Base-by-base conservation (phyloP, 2,329 filamentous ascomycete species). In the Chalara sp. region DNA sequence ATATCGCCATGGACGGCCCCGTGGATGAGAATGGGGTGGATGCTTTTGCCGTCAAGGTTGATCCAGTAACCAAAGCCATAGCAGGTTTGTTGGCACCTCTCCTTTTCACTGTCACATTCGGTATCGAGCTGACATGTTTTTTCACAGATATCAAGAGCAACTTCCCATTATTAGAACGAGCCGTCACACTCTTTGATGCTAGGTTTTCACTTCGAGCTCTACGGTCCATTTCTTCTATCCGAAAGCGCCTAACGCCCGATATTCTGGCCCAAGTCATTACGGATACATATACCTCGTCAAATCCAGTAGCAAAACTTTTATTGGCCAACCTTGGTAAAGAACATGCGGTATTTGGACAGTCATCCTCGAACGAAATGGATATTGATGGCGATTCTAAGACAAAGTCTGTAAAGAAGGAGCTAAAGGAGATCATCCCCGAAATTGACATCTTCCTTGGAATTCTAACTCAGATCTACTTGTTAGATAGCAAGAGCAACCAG, bases 151-250 rank as follows among this genome's bases (percentile, higher is more conserved):
- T 99, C 74, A 93, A 91, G 73, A 85, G 81, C 77, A 96, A 95
- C 73, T 96, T 96, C 67, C 81, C 83, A 48, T 80, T 99, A 58
- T 80, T 99, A 65, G 91, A 96, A 65, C 87, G 90, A 64, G 93
- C 91, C 59, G 92, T 99, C 58, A 79, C 84, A 58, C 83, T 95
- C 63, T 99, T 97, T 70, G 93, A 99, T 72, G 83, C 91, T 53
- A 85, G 93, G 75, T 99, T 96, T 73, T 89, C 92, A 51, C 86
- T 99, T 57, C 83, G 93, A 66, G 93, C 93, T 55, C 81, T 99
- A 57, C 87, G 93, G 64, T 95, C 91, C 62, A 95, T 97, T 73
- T 96, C 93, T 40, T 91, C 90, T 50, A 84, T 97, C 68, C 89
- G 93, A 68, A 97, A 97, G 78, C 83, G 89, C 59, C 79, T 96